Base-by-base conservation (phyloP, 805 yeast genomes). In the Cyberlindnera veronae region DNA sequence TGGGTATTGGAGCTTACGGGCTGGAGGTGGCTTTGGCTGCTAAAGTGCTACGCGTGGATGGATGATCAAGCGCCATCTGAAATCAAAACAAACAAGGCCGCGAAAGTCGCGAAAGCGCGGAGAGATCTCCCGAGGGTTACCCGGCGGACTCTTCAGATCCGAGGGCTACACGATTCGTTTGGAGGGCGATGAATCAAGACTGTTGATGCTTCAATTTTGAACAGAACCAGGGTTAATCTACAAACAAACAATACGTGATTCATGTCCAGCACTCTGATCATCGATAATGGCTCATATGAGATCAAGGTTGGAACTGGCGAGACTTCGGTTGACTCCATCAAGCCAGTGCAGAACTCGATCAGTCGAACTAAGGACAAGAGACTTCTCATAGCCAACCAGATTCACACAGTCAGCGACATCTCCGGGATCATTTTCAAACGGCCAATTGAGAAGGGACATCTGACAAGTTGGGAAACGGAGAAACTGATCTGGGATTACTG, bases 261-360 rank as follows among this genome's bases (percentile, higher is more conserved):
- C n/a, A 32, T 39, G 46, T 26, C 39, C 13, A 31, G 24, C 24
- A 64, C 63, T 6, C 48, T 91, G 20, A 77, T 93, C 5, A 63
- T 93, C 13, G 99, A 93, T 55, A 93, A 93, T 68, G 99, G 99
- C 1, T 81, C 95, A 0, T 85, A 85, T 57, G 77, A 77, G 44
- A 72, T 93, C 39, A 91, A 91, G 56, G 69, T 76, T 29, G 91
- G 89, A 0, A 62, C 58, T 29, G 63, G 75, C 2, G 54, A 54
- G 2, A 49, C 42, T 0, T 49, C 48, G 3, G 67, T 66, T 2
- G 57, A 60, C 34, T 54, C 61, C 0, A 45, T 57, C 1, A 87
- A 86, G 2, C 51, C 57, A 2, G 76, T 86, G 1, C 77, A 81
- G 18, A 93, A 93, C 54, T 74, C 88, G 12, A 61, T 93, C 3